Conservation (phyloP, 768 basidiomycete genomes). For the Nevesoporus exiguus region DNA sequence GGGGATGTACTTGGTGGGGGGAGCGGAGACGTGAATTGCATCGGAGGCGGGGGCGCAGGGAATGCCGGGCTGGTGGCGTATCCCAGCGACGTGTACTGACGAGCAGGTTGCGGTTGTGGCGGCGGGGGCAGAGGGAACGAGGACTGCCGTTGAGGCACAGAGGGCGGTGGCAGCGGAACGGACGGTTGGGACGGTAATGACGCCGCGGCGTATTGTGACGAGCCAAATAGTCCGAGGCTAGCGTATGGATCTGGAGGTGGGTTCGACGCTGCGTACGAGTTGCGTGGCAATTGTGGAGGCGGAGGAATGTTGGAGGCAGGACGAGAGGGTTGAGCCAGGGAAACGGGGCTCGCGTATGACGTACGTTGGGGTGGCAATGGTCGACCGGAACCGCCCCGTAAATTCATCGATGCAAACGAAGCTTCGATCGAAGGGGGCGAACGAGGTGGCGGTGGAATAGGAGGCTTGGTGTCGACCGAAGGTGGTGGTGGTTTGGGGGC, state of each 20-base stretch:
- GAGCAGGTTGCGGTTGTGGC: slow-evolving; percentile 15
- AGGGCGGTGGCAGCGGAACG: slow-evolving; percentile 21
- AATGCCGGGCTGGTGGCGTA: slow-evolving; percentile 14
- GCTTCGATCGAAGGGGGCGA: slow-evolving; percentile 42
- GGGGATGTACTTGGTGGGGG: slow-evolving; percentile 10
- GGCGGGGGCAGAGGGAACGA: slow-evolving; percentile 21
- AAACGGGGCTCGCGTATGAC: slow-evolving; percentile 19
- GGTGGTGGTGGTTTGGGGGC: slow-evolving; percentile 36
- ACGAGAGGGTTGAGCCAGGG: slow-evolving; percentile 21
- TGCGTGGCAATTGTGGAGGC: slow-evolving; percentile 26
- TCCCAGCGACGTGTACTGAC: slow-evolving; percentile 17
- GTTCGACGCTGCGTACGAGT: slow-evolving; percentile 20
- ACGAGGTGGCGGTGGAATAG: slow-evolving; percentile 44
- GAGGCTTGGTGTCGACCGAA: slow-evolving; percentile 46
- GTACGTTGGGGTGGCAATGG: slow-evolving; percentile 31
- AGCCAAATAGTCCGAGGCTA: slow-evolving; percentile 27
- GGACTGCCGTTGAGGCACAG: slow-evolving; percentile 24
- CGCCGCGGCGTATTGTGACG: slow-evolving; percentile 9
- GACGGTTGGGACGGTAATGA: slow-evolving; percentile 5
- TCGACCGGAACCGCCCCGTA: slow-evolving; percentile 33
- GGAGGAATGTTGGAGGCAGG: slow-evolving; percentile 16
- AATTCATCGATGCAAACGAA: slow-evolving; percentile 55
- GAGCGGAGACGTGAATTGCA: slow-evolving; percentile 23
- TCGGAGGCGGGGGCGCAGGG: slow-evolving; percentile 30
- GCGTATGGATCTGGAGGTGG: slow-evolving; percentile 37